phyloP scores from a whole-genome alignment of 2,329 filamentous ascomycete genomes.

The Pseudogymnoascus destructans region DNA sequence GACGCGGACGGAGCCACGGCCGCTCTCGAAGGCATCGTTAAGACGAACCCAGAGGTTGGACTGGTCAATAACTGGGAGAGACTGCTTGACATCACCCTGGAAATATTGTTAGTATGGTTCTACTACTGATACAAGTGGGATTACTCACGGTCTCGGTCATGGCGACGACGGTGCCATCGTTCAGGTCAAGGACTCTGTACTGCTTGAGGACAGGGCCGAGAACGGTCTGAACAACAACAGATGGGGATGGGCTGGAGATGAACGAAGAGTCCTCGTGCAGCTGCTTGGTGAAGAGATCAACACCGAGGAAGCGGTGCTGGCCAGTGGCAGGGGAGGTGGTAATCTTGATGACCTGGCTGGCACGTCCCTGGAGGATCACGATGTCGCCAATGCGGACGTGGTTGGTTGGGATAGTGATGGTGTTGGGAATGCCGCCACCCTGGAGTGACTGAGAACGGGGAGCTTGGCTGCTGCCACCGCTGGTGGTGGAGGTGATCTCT shows the following conservation, averaged over 20 bases:
- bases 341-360: conserved; percentile 99
- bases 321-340: conserved; percentile 96
- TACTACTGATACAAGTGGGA: neutral
- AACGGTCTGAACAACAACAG: conserved; percentile 98
- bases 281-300: conserved; percentile 99
- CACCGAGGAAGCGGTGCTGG: conserved; percentile 99
- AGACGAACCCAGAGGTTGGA: conserved; percentile 76
- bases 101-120: neutral
- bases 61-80: conserved; percentile 86
- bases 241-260: conserved; percentile 91
- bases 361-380: conserved; percentile 95
- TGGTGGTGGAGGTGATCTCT: conserved; percentile 16
- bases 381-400: conserved; percentile 99
- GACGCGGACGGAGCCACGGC: conserved; percentile 85
- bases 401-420: conserved; percentile 97
- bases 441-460: conserved; percentile 3
- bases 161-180: conserved; percentile 75
- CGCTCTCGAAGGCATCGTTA: conserved; percentile 71
- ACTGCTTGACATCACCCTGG: conserved; percentile 87
- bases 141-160: conserved; percentile 72
- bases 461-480: conserved; percentile 15
- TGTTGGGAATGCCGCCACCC: conserved; percentile 46
- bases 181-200: conserved; percentile 97
- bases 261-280: conserved; percentile 97
- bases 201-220: conserved; percentile 99